Conservation (phyloP, 2,329 filamentous ascomycete species). For the Elsinoe fawcettii region DNA sequence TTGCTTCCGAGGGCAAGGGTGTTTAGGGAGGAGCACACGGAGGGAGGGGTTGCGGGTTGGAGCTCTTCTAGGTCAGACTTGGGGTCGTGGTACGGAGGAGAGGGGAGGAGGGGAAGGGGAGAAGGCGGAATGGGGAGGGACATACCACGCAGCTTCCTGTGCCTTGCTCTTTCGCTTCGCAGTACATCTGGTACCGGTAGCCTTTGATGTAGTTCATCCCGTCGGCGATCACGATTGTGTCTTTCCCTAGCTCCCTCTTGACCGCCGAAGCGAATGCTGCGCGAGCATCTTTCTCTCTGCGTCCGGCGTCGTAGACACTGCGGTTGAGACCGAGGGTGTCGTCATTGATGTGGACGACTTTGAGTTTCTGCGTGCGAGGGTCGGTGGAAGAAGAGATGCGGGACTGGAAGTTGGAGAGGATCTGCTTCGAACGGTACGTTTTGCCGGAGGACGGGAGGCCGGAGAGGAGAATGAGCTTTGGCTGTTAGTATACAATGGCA, state of each 20-base stretch:
- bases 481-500: neutral
- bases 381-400: conserved; percentile 46
- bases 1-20: conserved; percentile 36
- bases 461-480: conserved; percentile 54
- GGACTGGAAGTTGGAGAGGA: conserved; percentile 55
- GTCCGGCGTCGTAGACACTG: conserved; percentile 66
- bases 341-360: conserved; percentile 68
- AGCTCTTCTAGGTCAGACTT: conserved; percentile 40
- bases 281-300: conserved; percentile 74
- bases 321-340: conserved; percentile 62
- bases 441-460: conserved; percentile 59
- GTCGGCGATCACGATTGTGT: conserved; percentile 72
- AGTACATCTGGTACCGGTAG: conserved; percentile 78
- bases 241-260: conserved; percentile 63
- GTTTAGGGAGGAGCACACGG: conserved; percentile 55
- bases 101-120: neutral
- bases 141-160: conserved; percentile 67
- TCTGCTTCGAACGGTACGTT: conserved; percentile 54
- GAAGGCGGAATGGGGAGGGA: conserved; percentile 8
- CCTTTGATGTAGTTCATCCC: conserved; percentile 84
- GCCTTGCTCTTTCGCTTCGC: conserved; percentile 71
- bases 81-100: too few relatives aligned
- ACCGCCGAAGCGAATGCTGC: conserved; percentile 69
- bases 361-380: conserved; percentile 46
- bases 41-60: conserved; percentile 50